phyloP scores from a whole-genome alignment of 2,329 filamentous ascomycete genomes.

The Blumeriella jaapii region DNA sequence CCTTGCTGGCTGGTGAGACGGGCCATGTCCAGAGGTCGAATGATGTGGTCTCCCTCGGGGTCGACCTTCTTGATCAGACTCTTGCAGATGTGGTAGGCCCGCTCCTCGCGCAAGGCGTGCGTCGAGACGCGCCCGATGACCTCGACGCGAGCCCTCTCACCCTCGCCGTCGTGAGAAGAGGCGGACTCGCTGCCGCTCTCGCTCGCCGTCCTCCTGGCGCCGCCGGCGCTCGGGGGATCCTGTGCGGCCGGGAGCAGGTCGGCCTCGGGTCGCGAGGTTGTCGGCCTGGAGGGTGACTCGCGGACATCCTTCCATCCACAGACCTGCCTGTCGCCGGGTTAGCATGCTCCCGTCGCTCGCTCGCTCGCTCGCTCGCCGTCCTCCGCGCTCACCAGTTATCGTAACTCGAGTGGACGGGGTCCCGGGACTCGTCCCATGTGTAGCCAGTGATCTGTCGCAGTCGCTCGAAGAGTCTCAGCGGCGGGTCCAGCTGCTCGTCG shows the following conservation, averaged over 20 bases:
- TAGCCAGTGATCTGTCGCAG: constrained; percentile 64
- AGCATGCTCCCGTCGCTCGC: no score
- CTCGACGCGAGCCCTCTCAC: constrained; percentile 20
- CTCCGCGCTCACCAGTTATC: constrained; percentile 61
- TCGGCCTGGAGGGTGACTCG: constrained; percentile 23
- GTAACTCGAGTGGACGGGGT: constrained; percentile 58
- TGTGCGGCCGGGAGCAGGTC: constrained; percentile 10
- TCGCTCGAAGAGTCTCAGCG: constrained; percentile 59
- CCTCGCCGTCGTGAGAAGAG: constrained; percentile 10
- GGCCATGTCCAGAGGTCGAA: constrained; percentile 69
- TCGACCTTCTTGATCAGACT: constrained; percentile 60
- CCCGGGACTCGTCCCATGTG: constrained; percentile 57
- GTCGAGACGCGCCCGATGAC: constrained; percentile 76
- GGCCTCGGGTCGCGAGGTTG: constrained; percentile 29
- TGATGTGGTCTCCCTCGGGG: constrained; percentile 62
- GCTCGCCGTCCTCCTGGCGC: constrained; percentile 6
- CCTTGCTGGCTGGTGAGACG: constrained; percentile 55
- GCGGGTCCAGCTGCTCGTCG: constrained; percentile 41
- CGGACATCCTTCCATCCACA: constrained; percentile 40
- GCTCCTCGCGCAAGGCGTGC: constrained; percentile 72
- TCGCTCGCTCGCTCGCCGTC: no score
- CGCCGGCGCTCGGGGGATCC: constrained; percentile 6
- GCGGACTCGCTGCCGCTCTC: constrained; percentile 22
- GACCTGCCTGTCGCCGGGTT: constrained; percentile 42
- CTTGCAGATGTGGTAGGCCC: constrained; percentile 75